Base-by-base conservation (phyloP, 306 rosid species). In the Hippophae rhamnoides region DNA sequence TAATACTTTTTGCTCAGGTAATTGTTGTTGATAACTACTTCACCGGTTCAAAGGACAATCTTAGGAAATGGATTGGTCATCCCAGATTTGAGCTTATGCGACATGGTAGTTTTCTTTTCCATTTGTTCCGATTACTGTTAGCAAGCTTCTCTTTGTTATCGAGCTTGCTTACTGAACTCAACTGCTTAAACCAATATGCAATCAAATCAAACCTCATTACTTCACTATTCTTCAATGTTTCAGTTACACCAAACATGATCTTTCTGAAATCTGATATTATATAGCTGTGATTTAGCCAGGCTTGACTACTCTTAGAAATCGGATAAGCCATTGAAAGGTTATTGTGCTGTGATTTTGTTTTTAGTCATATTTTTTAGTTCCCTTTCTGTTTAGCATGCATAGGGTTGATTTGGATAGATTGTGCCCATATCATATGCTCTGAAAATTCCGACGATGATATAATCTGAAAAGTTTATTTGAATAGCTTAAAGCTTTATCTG, bases 71-170 rank as follows among this genome's bases (percentile, higher is more conserved):
- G 98, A 85, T 87, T 61, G 95, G 96, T 48, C 96, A 92, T 72
- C 96, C 96, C 46, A 81, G 98, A 85, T 92, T 92, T 49, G 96
- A 92, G 82, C 96, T 92, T 53, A 92, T 83, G 61, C 98, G 98
- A 49, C 96, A 92, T 62, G 98, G 98, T 92, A 65, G 51, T 78
- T 43, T 47, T 58, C 48, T 48, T 64, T 44, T 58, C 0, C 52
- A 10, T 45, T 58, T 14, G 13, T 67, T 60, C 62, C n/a, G 40
- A 1, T 0, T 42, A 10, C 55, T 41, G 31, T 43, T 47, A 10
- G 42, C 38, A 31, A 31, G 38, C 5, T 31, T 2, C 38, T 31
- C 38, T 31, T 4, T 31, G 38, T 2, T 31, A 31, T 31, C 38
- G 38, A 31, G 5, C 38, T 31, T 31, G 38, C 38, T 31, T 31